Conservation (phyloP, 2,329 filamentous ascomycete species). For the Sporothrix curviconia region DNA sequence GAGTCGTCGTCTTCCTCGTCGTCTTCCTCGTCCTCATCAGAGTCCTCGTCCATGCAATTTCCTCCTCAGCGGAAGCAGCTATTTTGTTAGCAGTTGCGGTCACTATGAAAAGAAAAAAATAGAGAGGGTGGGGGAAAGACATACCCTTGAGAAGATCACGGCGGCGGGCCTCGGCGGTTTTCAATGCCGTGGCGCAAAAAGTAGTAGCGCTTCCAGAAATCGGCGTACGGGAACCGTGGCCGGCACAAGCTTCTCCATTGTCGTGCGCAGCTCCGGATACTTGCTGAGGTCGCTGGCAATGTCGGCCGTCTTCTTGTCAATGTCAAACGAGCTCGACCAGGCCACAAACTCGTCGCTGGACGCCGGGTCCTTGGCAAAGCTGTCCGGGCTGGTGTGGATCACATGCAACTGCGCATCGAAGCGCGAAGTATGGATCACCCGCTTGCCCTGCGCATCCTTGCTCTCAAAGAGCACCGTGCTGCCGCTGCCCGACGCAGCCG, state of each 20-base stretch:
- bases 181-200: conserved; percentile 90
- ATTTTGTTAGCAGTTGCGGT: conserved; percentile 30
- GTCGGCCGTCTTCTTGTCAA: conserved; percentile 75
- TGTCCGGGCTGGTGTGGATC: conserved; percentile 78
- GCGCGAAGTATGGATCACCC: conserved; percentile 88
- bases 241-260: conserved; percentile 96
- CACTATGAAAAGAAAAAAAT: not conserved
- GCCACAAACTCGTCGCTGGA: conserved; percentile 61
- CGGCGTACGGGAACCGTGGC: conserved; percentile 79
- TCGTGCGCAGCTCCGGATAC: conserved; percentile 74
- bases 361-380: conserved; percentile 74
- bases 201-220: conserved; percentile 95
- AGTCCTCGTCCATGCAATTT: conserved; percentile 60
- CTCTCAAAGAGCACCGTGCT: conserved; percentile 80
- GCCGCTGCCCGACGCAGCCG: too few species aligned
- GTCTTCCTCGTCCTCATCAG: conserved; percentile 30
- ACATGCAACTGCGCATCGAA: conserved; percentile 95
- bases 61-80: conserved; percentile 66
- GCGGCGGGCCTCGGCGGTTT: conserved; percentile 80
- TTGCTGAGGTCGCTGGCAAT: conserved; percentile 78
- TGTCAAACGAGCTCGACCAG: conserved; percentile 70
- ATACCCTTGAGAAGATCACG: conserved; percentile 86
- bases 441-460: conserved; percentile 81
- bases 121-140: conserved; percentile 23
- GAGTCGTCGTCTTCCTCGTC: conserved; percentile 29